Percentiles rank a stretch among this genome's conserved stretches.
These are phyloP conservation scores for Vanilla planifolia DNA, from an alignment of 106 monocot species.

Conservation along the genomic window DNA sequence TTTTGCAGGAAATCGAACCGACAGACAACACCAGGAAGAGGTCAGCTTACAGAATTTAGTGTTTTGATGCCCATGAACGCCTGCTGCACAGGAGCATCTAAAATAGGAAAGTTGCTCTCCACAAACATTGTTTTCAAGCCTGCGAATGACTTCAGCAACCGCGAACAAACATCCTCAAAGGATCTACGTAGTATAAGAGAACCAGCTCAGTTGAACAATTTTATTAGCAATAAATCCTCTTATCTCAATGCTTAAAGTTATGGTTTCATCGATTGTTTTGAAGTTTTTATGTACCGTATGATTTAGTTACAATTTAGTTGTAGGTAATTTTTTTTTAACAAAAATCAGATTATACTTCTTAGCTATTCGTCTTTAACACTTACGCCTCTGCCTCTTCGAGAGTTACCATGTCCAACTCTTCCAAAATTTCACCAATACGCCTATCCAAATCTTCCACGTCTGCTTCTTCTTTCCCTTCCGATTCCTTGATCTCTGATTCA, in stretches of 20 bases:
- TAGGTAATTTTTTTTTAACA: not conserved
- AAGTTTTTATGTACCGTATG: not conserved
- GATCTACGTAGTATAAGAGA: conserved; percentile 47
- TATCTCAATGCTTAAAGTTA: not conserved
- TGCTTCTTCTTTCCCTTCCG: conserved; percentile 16
- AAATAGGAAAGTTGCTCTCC: conserved; percentile 26
- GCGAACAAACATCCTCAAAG: conserved; percentile 54
- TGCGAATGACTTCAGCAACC: conserved; percentile 50
- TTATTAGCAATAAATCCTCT: not conserved
- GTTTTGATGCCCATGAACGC: conserved; percentile 67
- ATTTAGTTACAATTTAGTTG: not conserved
- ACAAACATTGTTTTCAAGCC: conserved; percentile 51
- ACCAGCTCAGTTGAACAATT: not conserved
- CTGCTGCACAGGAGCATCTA: conserved; percentile 63
- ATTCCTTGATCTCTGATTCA: conserved; percentile 9
- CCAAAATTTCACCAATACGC: conserved; percentile 48
- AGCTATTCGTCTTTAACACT: conserved; percentile 13
- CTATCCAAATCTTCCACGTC: conserved; percentile 65
- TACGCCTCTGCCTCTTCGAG: conserved; percentile 76
- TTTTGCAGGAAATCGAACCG: conserved; percentile 5
- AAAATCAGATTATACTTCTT: not conserved
- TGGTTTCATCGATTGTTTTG: not conserved
- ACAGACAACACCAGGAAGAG: not conserved
- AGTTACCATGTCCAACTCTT: conserved; percentile 68
- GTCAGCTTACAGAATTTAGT: conserved; percentile 61